These are phyloP conservation scores for Exophiala calicioides DNA, from an alignment of 2,329 filamentous ascomycete species.

Conservation along the genomic window DNA sequence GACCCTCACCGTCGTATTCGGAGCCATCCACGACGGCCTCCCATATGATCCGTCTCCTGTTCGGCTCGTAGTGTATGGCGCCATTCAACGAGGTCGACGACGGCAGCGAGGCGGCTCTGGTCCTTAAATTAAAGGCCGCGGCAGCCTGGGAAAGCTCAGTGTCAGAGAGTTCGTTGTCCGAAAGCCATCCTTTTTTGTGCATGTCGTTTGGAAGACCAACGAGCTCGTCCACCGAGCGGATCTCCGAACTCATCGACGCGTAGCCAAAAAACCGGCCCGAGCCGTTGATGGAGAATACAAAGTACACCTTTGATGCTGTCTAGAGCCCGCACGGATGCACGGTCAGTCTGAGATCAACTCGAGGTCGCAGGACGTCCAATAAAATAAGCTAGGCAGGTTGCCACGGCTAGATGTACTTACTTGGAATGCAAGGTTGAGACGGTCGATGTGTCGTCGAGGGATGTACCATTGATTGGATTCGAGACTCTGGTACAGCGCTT, in stretches of 20 bases:
- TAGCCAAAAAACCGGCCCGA: slow-evolving; percentile 22
- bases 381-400: neutral
- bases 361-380: too few relatives aligned
- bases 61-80: slow-evolving; percentile 21
- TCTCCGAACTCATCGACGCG: slow-evolving; percentile 22
- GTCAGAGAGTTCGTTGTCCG: neutral
- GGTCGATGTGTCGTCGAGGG: slow-evolving; percentile 20
- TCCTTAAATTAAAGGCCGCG: neutral
- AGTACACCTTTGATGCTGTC: slow-evolving; percentile 21
- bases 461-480: slow-evolving; percentile 18
- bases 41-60: slow-evolving; percentile 21
- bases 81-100: slow-evolving; percentile 16
- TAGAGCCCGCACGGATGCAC: neutral
- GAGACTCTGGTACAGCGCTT: slow-evolving; percentile 22
- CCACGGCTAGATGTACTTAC: slow-evolving; percentile 7
- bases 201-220: slow-evolving; percentile 10
- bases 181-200: slow-evolving; percentile 2
- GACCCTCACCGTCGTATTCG: neutral
- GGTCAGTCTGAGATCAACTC: neutral
- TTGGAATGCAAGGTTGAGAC: slow-evolving; percentile 23
- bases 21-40: slow-evolving; percentile 8
- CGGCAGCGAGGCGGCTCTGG: slow-evolving; percentile 10
- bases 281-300: slow-evolving; percentile 24
- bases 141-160: too few relatives aligned
- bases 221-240: slow-evolving; percentile 1